Evolutionary conservation across 2,329 filamentous ascomycete genomes (phyloP), one percentile per base, ranked within the genome.

Genomic region (Zymoseptoria passerinii): DNA sequence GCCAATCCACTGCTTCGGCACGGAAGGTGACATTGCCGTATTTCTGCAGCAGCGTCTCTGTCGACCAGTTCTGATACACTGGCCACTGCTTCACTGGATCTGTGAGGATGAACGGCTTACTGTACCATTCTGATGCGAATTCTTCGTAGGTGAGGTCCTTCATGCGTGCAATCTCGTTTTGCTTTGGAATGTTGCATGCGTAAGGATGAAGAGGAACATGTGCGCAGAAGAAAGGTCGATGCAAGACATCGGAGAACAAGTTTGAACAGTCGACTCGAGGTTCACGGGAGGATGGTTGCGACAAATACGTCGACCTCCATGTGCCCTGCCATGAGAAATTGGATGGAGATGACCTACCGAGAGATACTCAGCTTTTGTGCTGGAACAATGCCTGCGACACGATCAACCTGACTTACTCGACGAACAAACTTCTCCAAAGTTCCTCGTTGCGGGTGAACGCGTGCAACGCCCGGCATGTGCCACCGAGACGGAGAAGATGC

Each of bases 1-100:
- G 83, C 92, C 92, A 97, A 74, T 96, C 90, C 4, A 97, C 92
- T 0, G 91, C 88, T 78, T 97, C 94, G 8, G 92, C 92, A 48
- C 90, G 84, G 73, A 97, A 96, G 54, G 82, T 80, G 2, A 87
- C 80, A 53, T 85, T 74, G 0, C 80, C 77, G 70, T 91, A 90
- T 60, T 79, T 77, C n/a, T 77, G 67, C 0, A 87, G 76, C 0
- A 97, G 79, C 8, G 75, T 75, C n/a, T 87, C 80, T 9, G 88
- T 80, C 2, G 82, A 86, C 92, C 92, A 97, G 28, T 81, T 77
- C 44, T 80, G 78, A 72, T 82, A 91, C 0, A 87, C 85, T 1
- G 89, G 89, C 92, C 94, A 97, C 61, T 83, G 72, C 68, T 85
- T 88, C 60, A 96, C 88, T 16, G 88, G 90, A 10, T 84, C 77